These are phyloP conservation scores for Suillus clintonianus DNA, from an alignment of 768 basidiomycete genomes.

Conservation along the genomic window DNA sequence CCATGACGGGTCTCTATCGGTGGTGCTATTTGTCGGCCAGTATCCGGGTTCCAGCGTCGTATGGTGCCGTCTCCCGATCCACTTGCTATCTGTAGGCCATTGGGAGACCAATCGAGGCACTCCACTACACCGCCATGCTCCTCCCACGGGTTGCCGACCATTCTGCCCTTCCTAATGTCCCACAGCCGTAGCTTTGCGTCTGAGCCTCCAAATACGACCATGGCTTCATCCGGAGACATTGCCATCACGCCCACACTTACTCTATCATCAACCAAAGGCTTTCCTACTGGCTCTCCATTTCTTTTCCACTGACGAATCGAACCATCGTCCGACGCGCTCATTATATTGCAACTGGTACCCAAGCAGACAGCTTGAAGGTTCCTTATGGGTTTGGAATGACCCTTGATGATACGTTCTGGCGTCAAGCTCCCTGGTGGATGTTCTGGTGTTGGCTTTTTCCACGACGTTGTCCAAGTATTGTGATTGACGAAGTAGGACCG, in stretches of 20 bases:
- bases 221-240: neutral
- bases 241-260: fast-evolving
- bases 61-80: constrained; percentile 9
- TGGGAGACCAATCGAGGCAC: constrained; percentile 12
- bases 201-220: neutral
- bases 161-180: neutral
- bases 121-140: neutral
- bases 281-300: neutral
- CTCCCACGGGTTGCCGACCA: neutral
- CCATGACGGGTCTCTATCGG: neutral
- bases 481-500: neutral
- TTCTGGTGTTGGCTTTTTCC: neutral
- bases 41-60: constrained; percentile 10
- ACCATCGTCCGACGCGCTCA: neutral
- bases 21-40: neutral
- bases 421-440: neutral
- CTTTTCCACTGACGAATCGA: neutral
- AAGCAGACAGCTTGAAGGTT: neutral
- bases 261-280: too few relatives aligned
- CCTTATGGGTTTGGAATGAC: neutral
- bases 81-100: constrained; percentile 9
- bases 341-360: neutral
- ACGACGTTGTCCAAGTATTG: neutral
- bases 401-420: neutral
- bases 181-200: neutral